Conservation (phyloP, 2,329 filamentous ascomycete species). For the Dactylellina cionopaga region DNA sequence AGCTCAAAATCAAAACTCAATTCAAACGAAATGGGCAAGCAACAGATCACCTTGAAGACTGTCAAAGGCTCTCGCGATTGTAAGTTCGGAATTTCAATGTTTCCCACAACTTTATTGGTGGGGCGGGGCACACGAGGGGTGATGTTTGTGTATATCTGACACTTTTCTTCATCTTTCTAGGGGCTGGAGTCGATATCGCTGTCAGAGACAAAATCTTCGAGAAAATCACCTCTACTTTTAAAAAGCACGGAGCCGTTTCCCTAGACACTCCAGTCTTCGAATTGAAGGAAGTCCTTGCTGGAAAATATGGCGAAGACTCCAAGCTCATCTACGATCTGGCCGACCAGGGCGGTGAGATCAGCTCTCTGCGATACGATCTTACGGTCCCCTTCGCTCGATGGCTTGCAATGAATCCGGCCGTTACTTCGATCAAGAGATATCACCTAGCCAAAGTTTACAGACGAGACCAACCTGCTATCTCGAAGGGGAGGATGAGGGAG, state of each 20-base stretch:
- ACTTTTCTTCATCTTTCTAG: constrained; percentile 57
- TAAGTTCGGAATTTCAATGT: constrained; percentile 7
- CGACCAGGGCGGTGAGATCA: constrained; percentile 86
- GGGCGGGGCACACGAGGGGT: constrained; percentile 36
- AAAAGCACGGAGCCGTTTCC: constrained; percentile 80
- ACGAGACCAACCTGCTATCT: constrained; percentile 83
- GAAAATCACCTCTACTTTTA: constrained; percentile 80
- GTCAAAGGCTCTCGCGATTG: constrained; percentile 52
- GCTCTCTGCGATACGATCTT: constrained; percentile 84
- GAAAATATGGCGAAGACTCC: constrained; percentile 91
- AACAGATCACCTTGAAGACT: constrained; percentile 50
- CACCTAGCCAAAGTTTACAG: constrained; percentile 94
- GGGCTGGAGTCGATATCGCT: constrained; percentile 80
- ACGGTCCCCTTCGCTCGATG: constrained; percentile 92
- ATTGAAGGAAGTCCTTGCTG: constrained; percentile 83
- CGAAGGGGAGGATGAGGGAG: constrained; percentile 91
- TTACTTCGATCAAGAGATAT: constrained; percentile 89
- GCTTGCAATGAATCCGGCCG: constrained; percentile 86
- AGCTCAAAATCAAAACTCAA: constrained; percentile 24
- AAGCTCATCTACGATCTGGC: constrained; percentile 91
- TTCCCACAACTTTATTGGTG: background rate
- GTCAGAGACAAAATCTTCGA: constrained; percentile 82
- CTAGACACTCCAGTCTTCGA: constrained; percentile 88
- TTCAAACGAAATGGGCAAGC: constrained; percentile 47
- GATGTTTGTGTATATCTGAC: constrained; percentile 41